phyloP scores from a whole-genome alignment of 139 green algal species.

The Chlamydomonas sphaeroides region DNA sequence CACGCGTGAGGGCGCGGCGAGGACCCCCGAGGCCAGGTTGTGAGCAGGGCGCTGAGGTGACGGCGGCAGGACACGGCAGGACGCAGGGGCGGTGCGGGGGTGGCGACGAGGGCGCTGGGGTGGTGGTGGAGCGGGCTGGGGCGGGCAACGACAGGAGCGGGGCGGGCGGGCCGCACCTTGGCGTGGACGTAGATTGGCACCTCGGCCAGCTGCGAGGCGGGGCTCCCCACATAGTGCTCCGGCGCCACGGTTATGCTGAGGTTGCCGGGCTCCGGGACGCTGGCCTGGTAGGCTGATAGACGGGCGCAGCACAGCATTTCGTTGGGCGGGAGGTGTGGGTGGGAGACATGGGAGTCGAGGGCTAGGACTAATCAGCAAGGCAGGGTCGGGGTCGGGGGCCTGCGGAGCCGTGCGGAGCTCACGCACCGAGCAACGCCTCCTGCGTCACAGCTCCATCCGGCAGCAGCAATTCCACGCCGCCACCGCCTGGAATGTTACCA shows the following conservation, averaged over 20 bases:
- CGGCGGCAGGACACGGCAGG: not conserved
- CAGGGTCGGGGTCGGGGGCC: too few species aligned
- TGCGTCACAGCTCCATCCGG: not conserved
- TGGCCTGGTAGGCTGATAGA: slow-evolving; percentile 1
- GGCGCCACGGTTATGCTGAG: not conserved
- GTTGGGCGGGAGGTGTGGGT: too few species aligned
- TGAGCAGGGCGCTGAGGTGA: not conserved
- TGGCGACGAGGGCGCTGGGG: not conserved
- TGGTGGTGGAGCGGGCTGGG: too few species aligned
- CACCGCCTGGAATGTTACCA: not conserved
- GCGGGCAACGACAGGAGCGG: not conserved
- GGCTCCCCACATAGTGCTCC: not conserved
- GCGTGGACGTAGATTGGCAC: slow-evolving; percentile 34
- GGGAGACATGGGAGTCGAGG: not conserved
- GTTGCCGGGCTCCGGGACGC: not conserved
- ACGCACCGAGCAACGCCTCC: slow-evolving; percentile 2
- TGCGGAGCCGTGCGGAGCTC: not conserved
- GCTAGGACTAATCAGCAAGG: not conserved
- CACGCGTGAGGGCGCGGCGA: not conserved
- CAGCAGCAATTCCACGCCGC: not conserved
- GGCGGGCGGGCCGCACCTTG: not conserved
- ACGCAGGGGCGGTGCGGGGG: not conserved
- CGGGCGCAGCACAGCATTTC: not conserved
- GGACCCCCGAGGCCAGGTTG: not conserved
- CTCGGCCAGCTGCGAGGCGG: not conserved